Conservation (phyloP, 257 asterid genomes). For the Hygrophila difformis region DNA sequence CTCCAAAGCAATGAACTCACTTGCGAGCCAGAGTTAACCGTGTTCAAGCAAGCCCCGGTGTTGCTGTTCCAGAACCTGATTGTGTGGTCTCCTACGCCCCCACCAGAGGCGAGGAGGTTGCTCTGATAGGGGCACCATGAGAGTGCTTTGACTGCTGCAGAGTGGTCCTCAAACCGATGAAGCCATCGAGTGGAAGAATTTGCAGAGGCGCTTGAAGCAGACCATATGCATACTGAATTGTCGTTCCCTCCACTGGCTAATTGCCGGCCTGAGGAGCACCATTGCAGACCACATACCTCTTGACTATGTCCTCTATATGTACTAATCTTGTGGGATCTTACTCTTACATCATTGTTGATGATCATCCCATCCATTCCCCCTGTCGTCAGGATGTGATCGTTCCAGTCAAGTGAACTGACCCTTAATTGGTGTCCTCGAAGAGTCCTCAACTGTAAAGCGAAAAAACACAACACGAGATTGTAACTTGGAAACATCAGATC, state of each 20-base stretch:
- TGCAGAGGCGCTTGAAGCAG: constrained; percentile 20
- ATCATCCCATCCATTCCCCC: constrained; percentile 34
- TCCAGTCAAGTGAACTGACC: constrained; percentile 43
- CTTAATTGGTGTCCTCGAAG: constrained; percentile 27
- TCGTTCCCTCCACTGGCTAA: constrained; percentile 44
- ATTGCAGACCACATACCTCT: constrained; percentile 30
- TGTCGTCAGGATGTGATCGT: constrained; percentile 25
- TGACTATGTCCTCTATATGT: constrained; percentile 25
- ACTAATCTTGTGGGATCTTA: constrained; percentile 20
- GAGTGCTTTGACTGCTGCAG: constrained; percentile 40
- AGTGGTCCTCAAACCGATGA: constrained; percentile 29
- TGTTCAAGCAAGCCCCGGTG: constrained; percentile 34
- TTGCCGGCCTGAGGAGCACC: constrained; percentile 31
- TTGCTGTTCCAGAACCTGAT: constrained; percentile 39
- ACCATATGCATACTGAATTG: constrained; percentile 27
- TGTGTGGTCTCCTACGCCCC: constrained; percentile 31
- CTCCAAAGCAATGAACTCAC: constrained; percentile 43
- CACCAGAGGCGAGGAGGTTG: constrained; percentile 43
- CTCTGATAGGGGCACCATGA: constrained; percentile 52
- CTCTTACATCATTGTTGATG: constrained; percentile 28
- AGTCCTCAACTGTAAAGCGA: constrained; percentile 24
- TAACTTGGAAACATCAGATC: neutral
- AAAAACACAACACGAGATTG: neutral
- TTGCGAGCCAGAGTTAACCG: constrained; percentile 37
- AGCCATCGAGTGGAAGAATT: constrained; percentile 26